Evolutionary conservation across 2,329 filamentous ascomycete species (phyloP).

Genomic region (Paecilomyces sp.): DNA sequence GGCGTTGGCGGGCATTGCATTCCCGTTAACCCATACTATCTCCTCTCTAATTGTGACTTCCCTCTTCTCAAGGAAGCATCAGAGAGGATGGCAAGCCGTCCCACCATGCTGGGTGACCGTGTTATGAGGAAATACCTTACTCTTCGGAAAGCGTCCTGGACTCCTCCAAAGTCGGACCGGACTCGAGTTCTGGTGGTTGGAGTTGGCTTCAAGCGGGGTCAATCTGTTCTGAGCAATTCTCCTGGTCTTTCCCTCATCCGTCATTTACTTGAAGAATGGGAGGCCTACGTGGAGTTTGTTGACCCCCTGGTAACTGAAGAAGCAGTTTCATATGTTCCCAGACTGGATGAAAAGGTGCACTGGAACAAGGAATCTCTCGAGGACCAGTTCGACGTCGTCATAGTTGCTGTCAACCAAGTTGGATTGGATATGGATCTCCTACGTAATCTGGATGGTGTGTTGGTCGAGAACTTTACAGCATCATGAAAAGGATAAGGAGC

Average conservation of each 20-base stretch:
- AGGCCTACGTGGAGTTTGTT: not conserved
- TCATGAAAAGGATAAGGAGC: not conserved
- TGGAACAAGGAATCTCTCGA: not conserved
- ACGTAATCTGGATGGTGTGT: not conserved
- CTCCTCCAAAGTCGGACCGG: not conserved
- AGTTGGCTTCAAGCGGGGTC: not conserved
- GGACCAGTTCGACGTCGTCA: not conserved
- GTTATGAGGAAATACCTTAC: not conserved
- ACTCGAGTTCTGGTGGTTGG: not conserved
- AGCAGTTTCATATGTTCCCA: not conserved
- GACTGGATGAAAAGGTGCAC: not conserved
- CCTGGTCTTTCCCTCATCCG: not conserved
- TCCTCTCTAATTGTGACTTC: not conserved
- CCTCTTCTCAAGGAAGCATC: not conserved
- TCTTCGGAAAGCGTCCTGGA: not conserved
- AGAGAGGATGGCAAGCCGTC: not conserved
- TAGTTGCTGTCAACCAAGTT: not conserved
- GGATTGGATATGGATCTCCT: not conserved
- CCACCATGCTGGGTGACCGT: not conserved
- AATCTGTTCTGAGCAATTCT: not conserved
- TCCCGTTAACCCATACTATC: not conserved
- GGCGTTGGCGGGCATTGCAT: not conserved
- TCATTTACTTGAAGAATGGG: not conserved
- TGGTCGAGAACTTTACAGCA: not conserved
- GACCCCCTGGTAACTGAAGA: not conserved